Base-by-base conservation (phyloP, 2,329 filamentous ascomycete species). In the Mariannaea sp. region DNA sequence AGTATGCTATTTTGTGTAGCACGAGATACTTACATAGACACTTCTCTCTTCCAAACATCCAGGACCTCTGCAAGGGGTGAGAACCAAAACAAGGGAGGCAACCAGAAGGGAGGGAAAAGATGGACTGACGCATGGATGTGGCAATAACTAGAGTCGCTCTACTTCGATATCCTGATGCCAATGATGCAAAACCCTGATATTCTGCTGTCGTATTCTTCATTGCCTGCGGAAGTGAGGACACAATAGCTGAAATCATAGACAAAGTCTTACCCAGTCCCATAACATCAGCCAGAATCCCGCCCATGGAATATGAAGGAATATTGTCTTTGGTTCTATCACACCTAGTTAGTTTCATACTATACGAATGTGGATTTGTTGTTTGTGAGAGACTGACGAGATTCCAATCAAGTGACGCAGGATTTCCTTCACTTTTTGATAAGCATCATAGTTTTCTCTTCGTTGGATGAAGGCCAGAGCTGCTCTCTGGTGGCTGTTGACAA, bases 1-100 rank as follows among this genome's bases (percentile, higher is more conserved):
- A 53, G 26, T 12, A 29, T 7, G 10, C 4, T 5, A n/a, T 0
- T 9, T 3, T n/a, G n/a, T n/a, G n/a, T n/a, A n/a, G n/a, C n/a
- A n/a, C n/a, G n/a, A 32, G 13, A n/a, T n/a, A 35, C 44, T 16
- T 14, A 39, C 44, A 2, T 48, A 4, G 38, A 20, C n/a, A 48
- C 29, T 13, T 48, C 32, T 14, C 66, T 51, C 26, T 49, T 38
- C 75, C 75, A 77, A 20, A 61, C 70, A 48, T 72, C 66, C 26
- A 77, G 69, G 8, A 77, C 58, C 19, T 75, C 70, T 73, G 35
- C 5, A 7, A 30, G 2, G 6, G 3, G 38, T 68, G 32, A 68
- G 61, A 29, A 17, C 10, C 13, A 2, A 5, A 29, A 13, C n/a
- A 22, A 5, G 7, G 9, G 6, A 5, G 12, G 24, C 5, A 13